Evolutionary conservation across 73 alveolate genomes (phyloP), one percentile per base, ranked within the genome.

Genomic region (Paramecium biaurelia): DNA sequence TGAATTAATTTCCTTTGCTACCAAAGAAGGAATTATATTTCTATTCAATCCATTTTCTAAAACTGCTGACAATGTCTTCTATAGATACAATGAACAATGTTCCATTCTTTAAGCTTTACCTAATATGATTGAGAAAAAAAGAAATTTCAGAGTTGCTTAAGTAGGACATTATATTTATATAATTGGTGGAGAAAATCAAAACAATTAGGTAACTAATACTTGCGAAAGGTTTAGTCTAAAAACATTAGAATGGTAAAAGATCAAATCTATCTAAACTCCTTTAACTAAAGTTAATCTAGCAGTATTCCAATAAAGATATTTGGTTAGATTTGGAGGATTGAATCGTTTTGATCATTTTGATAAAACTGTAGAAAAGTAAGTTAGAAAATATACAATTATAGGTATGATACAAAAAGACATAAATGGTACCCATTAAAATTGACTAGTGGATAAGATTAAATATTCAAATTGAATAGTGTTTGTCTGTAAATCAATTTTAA

Each of bases 391-490:
- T 1, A 6, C 12, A 24, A 4, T 12, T 67, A 28, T 72, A 72
- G 86, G 24, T 72, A 35, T 72, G 86, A 72, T 35, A 38, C 59
- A 3, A 72, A 72, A 34, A 72, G 86, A 72, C 86, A 72, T 72
- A 72, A 72, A 12, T 72, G 86, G 86, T 72, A 1, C 38, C n/a
- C 5, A 34, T 18, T 72, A 72, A 72, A 7, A 72, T 20, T 72
- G 15, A 42, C 38, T 20, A 72, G 58, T 35, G 86, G 45, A 35
- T 2, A 72, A 32, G 86, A 72, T n/a, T 21, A 20, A 72, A 38
- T 35, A 37, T 72, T 72, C 32, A 32, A 32, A 6, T 72, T 35
- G 24, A 38, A 38, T 34, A 35, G 86, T 35, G 86, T 72, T 14
- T 72, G 86, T 35, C 15, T 72, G 9, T 72, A 72, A 14, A 42